phyloP scores from a whole-genome alignment of 306 rosid species.

The Acacia crassicarpa region DNA sequence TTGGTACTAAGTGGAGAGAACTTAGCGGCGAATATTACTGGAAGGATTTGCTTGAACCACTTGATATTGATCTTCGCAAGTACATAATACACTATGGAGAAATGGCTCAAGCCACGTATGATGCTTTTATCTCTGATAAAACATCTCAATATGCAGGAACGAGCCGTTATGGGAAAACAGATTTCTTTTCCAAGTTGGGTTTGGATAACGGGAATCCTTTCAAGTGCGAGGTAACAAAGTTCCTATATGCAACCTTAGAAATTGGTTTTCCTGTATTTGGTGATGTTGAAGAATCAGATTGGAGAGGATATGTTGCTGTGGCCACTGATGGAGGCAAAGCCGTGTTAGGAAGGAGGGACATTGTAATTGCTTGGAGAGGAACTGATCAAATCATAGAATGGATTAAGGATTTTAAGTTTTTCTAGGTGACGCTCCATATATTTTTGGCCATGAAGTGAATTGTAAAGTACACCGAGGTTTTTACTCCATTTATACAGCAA shows the following conservation, averaged over 20 bases:
- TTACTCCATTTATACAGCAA: conserved; percentile 66
- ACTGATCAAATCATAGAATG: not conserved
- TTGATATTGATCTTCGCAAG: not conserved
- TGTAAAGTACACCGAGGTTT: conserved; percentile 61
- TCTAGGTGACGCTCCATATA: conserved; percentile 46
- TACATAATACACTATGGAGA: not conserved
- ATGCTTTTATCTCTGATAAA: not conserved
- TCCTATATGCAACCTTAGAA: not conserved
- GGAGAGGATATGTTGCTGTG: not conserved
- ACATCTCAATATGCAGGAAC: not conserved
- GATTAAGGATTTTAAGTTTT: conserved; percentile 21
- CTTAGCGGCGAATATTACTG: not conserved
- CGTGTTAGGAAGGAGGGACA: not conserved
- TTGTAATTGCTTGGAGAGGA: not conserved
- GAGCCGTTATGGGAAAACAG: not conserved
- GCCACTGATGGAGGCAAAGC: not conserved
- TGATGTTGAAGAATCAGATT: not conserved
- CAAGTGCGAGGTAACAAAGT: not conserved
- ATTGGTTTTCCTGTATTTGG: not conserved
- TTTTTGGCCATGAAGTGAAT: conserved; percentile 42
- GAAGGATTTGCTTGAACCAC: not conserved
- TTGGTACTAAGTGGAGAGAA: not conserved
- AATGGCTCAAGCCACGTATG: not conserved
- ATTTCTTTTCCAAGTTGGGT: not conserved
- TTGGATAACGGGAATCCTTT: not conserved